Percentiles rank a stretch among this genome's conserved stretches.
Conservation (phyloP, 2,329 filamentous ascomycete genomes). For the Diaporthe sp. region DNA sequence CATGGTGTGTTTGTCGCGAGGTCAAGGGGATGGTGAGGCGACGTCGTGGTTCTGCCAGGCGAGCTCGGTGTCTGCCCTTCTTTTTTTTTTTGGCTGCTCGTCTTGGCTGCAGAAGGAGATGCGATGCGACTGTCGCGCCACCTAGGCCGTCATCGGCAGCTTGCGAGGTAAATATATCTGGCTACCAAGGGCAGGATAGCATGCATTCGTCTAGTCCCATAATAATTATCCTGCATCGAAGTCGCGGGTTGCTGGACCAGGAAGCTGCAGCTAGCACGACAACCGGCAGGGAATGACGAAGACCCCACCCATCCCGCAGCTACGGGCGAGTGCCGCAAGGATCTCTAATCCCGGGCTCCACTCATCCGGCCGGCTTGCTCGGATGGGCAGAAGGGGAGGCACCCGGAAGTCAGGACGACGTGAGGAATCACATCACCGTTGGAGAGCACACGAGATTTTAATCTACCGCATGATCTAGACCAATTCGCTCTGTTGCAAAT, state of each 20-base stretch:
- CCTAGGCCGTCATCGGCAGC: conserved; percentile 20
- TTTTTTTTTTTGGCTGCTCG: neutral
- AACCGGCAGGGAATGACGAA: conserved; percentile 39
- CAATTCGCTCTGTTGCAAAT: neutral
- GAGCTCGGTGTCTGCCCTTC: neutral
- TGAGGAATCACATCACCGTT: no score
- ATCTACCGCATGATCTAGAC: neutral
- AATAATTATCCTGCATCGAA: neutral
- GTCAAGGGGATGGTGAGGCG: neutral
- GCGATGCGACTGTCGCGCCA: conserved; percentile 1
- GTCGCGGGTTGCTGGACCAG: neutral
- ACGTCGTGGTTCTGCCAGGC: neutral
- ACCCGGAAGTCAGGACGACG: neutral
- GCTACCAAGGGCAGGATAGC: neutral
- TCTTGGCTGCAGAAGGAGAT: neutral
- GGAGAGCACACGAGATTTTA: neutral
- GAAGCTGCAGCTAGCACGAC: conserved; percentile 41
- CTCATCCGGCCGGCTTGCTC: neutral
- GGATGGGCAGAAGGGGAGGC: neutral
- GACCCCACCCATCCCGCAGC: conserved; percentile 23
- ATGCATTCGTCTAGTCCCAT: neutral
- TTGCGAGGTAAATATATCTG: conserved; percentile 14
- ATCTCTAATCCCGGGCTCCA: neutral
- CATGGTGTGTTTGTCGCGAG: conserved; percentile 29
- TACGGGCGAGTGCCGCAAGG: neutral